Conservation (phyloP, 202 grass and related monocot species). For the Schoenoplectus tabernaemontani region DNA sequence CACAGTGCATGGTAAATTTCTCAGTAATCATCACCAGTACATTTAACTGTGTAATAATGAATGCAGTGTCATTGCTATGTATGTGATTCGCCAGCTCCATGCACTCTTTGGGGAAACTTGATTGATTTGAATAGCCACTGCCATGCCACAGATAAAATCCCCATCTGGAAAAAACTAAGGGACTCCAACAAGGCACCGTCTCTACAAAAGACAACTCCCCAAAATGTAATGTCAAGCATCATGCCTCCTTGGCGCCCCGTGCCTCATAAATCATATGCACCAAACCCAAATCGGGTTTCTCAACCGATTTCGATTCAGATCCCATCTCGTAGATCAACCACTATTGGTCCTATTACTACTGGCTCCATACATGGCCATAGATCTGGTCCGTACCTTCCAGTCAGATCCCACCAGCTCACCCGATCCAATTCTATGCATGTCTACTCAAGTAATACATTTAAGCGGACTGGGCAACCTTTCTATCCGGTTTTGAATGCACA, state of each 20-base stretch:
- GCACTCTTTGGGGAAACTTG: conserved; percentile 42
- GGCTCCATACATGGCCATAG: conserved; percentile 19
- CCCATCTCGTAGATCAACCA: conserved; percentile 24
- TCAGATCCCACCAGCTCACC: conserved; percentile 11
- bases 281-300: neutral
- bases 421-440: conserved; percentile 15
- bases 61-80: conserved; percentile 96
- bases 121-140: conserved; percentile 44
- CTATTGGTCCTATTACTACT: conserved; percentile 30
- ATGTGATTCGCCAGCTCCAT: conserved; percentile 73
- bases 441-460: neutral
- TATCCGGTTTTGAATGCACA: conserved; percentile 19
- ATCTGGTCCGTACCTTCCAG: conserved; percentile 14
- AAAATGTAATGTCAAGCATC: neutral
- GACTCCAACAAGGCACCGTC: conserved; percentile 28
- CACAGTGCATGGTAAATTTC: neutral
- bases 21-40: neutral
- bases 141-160: conserved; percentile 65
- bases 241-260: neutral
- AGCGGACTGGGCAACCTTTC: conserved; percentile 26
- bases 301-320: conserved; percentile 14
- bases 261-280: neutral
- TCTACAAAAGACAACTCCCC: neutral
- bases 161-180: conserved; percentile 45
- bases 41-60: conserved; percentile 11